These are phyloP conservation scores for Alnus rubra DNA, from an alignment of 306 rosid genomes.

Conservation along the genomic window DNA sequence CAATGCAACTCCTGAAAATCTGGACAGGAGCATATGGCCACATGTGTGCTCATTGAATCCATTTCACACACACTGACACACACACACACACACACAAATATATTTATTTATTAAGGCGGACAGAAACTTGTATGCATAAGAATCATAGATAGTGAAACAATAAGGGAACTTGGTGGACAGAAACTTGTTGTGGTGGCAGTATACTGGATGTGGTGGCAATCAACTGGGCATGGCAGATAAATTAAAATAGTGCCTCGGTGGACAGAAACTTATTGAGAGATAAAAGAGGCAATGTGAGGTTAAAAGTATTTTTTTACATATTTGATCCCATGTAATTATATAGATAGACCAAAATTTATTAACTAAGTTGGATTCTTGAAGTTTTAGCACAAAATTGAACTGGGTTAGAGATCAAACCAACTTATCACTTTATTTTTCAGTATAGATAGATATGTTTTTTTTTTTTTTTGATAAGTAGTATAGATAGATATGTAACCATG, in stretches of 20 bases:
- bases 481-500: not conserved
- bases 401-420: not conserved
- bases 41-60: not conserved
- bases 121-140: not conserved
- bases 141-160: not conserved
- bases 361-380: not conserved
- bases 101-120: not conserved
- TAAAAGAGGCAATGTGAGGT: not conserved
- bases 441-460: not conserved
- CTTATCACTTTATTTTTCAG: not conserved
- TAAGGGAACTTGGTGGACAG: not conserved
- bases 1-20: not conserved
- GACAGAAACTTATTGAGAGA: not conserved
- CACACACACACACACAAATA: not conserved
- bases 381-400: not conserved
- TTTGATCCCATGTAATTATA: not conserved
- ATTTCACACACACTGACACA: not conserved
- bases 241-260: not conserved
- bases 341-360: not conserved
- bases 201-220: not conserved
- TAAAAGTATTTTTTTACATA: not conserved
- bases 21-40: not conserved
- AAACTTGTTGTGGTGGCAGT: not conserved
- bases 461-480: too few relatives aligned
- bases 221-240: not conserved